These are phyloP conservation scores for Candida ficus DNA, from an alignment of 805 yeast species.

Conservation along the genomic window DNA sequence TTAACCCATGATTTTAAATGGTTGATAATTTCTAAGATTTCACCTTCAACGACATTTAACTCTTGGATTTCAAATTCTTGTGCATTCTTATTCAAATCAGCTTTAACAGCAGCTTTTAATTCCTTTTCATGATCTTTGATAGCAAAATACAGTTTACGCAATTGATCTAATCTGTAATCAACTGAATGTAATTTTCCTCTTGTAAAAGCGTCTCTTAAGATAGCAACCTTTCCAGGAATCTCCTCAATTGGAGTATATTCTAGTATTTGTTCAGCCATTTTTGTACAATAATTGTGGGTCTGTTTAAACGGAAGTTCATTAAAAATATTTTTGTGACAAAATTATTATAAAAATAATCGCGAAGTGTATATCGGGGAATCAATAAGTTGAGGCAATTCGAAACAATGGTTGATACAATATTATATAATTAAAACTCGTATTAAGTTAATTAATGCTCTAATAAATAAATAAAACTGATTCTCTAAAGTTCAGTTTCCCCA, in stretches of 20 bases:
- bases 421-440: too few species aligned
- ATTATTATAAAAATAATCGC: too few species aligned
- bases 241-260: constrained; percentile 4
- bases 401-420: too few species aligned
- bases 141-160: constrained; percentile 62
- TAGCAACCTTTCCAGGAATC: constrained; percentile 8
- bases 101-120: constrained; percentile 50
- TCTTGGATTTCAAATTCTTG: constrained; percentile 64
- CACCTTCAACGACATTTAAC: constrained; percentile 43
- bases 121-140: constrained; percentile 52
- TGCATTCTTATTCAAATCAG: constrained; percentile 64
- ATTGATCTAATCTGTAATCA: constrained; percentile 52
- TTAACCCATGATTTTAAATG: constrained; percentile 57
- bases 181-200: constrained; percentile 44
- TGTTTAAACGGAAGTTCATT: neutral
- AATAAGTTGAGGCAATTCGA: too few species aligned
- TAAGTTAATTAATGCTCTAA: neutral
- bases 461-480: neutral
- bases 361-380: too few species aligned
- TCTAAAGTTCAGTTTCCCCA: constrained; percentile 29
- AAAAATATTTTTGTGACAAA: neutral
- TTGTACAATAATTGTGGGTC: neutral
- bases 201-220: constrained; percentile 27
- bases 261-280: constrained; percentile 1
- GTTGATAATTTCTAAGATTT: constrained; percentile 53